These are phyloP conservation scores for Entomortierella lignicola DNA, from an alignment of 192 early-diverging fungal genomes.

Conservation along the genomic window DNA sequence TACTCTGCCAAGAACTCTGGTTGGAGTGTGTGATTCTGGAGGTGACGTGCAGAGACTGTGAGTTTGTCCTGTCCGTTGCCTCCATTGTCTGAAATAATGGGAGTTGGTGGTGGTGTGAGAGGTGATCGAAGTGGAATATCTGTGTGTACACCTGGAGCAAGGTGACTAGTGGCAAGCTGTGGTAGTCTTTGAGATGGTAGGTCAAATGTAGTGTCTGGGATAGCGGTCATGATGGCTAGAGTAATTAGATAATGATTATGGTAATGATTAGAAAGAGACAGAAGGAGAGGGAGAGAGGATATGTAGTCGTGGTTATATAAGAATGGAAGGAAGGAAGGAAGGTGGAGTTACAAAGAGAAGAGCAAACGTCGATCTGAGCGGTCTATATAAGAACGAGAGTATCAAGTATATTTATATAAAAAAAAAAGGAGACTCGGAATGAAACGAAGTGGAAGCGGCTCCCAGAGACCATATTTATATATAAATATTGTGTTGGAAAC, in stretches of 20 bases:
- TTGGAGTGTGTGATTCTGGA: slow-evolving; percentile 57
- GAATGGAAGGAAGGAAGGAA: neutral
- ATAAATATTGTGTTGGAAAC: neutral
- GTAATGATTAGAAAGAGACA: neutral
- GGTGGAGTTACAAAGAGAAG: neutral
- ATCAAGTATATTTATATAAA: neutral
- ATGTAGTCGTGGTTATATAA: neutral
- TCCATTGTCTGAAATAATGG: slow-evolving; percentile 30
- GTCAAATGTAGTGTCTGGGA: slow-evolving; percentile 32
- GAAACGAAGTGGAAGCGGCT: neutral
- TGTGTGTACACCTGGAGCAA: slow-evolving; percentile 23
- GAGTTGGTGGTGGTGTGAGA: slow-evolving; percentile 48
- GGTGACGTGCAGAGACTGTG: slow-evolving; percentile 54
- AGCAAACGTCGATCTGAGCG: neutral
- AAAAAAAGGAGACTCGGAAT: neutral
- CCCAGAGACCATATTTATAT: neutral
- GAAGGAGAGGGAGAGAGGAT: neutral
- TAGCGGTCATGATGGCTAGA: slow-evolving; percentile 20
- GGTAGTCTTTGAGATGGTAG: slow-evolving; percentile 24
- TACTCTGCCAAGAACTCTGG: slow-evolving; percentile 62
- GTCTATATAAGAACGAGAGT: neutral
- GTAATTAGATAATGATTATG: neutral
- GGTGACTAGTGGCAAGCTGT: slow-evolving; percentile 27
- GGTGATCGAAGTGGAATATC: slow-evolving; percentile 26
- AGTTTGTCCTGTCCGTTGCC: slow-evolving; percentile 19